Evolutionary conservation across 768 basidiomycete species (phyloP), one percentile per base, ranked within the genome.

Genomic region (Serendipita vermifera): DNA sequence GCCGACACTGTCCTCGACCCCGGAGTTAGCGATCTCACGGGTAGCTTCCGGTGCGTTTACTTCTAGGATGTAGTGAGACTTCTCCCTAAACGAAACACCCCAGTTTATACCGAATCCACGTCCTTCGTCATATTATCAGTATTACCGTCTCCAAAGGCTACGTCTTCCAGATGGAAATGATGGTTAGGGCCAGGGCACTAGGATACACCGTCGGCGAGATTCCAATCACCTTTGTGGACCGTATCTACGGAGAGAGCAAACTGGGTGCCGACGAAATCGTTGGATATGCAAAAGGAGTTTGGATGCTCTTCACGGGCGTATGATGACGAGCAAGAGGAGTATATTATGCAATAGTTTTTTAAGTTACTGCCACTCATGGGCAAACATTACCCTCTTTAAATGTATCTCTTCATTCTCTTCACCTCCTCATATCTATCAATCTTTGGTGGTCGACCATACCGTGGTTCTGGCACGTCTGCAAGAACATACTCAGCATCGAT

Each of bases 81-180:
- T 14, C 33, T 24, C 15, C 38, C 11, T 31, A 29, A n/a, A 51
- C 24, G 17, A 27, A 20, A 36, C 9, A n/a, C 46, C 31, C 54
- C 62, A 87, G 87, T 58, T 68, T 94, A 14, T 94, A 94, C 67
- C 81, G 86, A 35, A 67, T 80, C 9, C 74, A 76, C 0, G 91
- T 87, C 5, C 73, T 94, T 55, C 78, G 77, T 46, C 81, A 89
- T 61, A 85, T 94, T 64, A 93, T 94, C 62, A 79, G 83, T 3
- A 76, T 83, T 61, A 90, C 86, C 1, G 77, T 83, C 59, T 90
- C 89, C 2, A 86, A 87, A 61, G 91, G 91, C 6, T 94, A 93
- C 63, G 91, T 94, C 29, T 93, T 94, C 73, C 91, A 94, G 74
- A 94, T 94, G 91, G 91, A 94, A 67, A 94, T 93, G 84, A 93